Conservation (phyloP, 345 rosid genomes). For the Gossypium raimondii region DNA sequence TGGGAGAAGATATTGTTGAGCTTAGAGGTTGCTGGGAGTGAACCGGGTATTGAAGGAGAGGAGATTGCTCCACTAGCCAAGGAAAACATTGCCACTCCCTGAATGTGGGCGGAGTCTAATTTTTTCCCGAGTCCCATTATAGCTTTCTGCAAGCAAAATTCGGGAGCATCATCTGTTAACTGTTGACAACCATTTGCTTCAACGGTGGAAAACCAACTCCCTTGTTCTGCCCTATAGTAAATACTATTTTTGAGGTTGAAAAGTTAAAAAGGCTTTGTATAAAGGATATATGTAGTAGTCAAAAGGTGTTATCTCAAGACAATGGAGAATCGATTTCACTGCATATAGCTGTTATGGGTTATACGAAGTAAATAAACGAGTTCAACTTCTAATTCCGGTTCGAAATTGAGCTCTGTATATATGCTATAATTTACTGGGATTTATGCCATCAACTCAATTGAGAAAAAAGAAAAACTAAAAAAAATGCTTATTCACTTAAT, state of each 20-base stretch:
- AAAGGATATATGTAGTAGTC: not conserved
- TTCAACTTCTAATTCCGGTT: not conserved
- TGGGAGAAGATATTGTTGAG: slow-evolving; percentile 73
- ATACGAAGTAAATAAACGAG: not conserved
- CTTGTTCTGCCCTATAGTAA: not conserved
- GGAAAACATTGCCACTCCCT: slow-evolving; percentile 80
- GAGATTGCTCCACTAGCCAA: slow-evolving; percentile 83
- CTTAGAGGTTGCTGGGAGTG: slow-evolving; percentile 51
- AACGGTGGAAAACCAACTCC: not conserved
- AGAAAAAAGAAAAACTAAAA: no score
- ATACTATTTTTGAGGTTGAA: not conserved
- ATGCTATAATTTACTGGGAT: no score
- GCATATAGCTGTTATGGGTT: not conserved
- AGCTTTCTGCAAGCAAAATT: not conserved
- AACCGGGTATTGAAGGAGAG: slow-evolving; percentile 65
- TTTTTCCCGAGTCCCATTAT: not conserved
- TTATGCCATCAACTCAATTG: no score
- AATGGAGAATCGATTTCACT: not conserved
- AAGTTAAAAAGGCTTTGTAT: not conserved
- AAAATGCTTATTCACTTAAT: no score
- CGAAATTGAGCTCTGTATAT: no score
- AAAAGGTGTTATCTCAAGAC: not conserved
- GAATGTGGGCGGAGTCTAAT: slow-evolving; percentile 14
- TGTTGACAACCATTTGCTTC: not conserved
- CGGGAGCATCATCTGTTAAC: not conserved